Evolutionary conservation across 768 basidiomycete genomes (phyloP), one percentile per base, ranked within the genome.

Genomic region (Hericium rajendrae): DNA sequence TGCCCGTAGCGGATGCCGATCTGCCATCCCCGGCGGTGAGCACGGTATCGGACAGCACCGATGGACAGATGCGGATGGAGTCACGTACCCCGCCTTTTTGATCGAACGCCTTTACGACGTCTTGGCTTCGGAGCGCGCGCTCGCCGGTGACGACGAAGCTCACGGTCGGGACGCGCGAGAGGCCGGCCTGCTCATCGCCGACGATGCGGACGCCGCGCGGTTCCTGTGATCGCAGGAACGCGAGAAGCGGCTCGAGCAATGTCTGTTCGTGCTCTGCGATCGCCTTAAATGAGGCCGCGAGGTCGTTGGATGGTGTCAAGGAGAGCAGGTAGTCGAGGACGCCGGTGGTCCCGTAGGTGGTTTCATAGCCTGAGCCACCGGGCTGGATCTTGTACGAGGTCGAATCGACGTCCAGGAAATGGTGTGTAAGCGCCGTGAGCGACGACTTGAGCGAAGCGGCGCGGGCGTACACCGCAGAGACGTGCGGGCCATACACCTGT

Each of bases 1-100:
- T 91, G 84, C 1, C 88, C 88, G 57, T 78, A 88, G 20, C 86
- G 83, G 57, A 91, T 86, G 0, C 88, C 88, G 50, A 88, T 77
- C 88, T 91, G 62, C 26, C 22, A 12, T 8, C 32, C 39, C 39
- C 55, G 38, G 57, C 48, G 20, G 32, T 32, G 32, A 32, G 32
- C 9, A 26, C 26, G 26, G 4, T n/a, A 2, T 32, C 38, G 20
- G n/a, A 20, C 38, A 22, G 24, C 28, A 6, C 38, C 8, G 3
- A 11, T 39, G 4, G 56, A 13, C 28, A 41, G 39, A 9, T 28
- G 43, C 11, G 55, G 38, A 54, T 8, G 41, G 10, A 38, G 20
- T 2, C 1, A 76, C 85, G 64, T 56, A 89, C 88, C 38, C 76
- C 74, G 22, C 81, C 81, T 53, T 77, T 81, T 63, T 74, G 66